Conservation (phyloP, 164 flowering plant species). For the Umbilicus rupestris region DNA sequence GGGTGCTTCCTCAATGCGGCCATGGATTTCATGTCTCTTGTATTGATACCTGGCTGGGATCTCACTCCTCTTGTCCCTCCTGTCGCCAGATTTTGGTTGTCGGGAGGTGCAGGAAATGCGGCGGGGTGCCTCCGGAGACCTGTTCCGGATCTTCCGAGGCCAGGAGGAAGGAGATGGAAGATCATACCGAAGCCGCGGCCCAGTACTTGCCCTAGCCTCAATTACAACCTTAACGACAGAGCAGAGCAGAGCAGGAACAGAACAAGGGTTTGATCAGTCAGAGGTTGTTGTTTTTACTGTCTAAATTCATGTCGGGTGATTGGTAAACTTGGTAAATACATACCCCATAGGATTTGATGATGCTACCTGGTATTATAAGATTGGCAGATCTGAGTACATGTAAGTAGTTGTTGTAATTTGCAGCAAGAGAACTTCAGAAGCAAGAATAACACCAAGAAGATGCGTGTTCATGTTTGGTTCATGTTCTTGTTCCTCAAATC, state of each 20-base stretch:
- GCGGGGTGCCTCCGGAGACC: slow-evolving; percentile 10
- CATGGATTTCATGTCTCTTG: slow-evolving; percentile 81
- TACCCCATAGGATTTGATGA: background rate
- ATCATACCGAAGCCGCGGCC: background rate
- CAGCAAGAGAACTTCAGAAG: too few relatives aligned
- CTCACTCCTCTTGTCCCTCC: slow-evolving; percentile 83
- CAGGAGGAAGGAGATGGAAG: background rate
- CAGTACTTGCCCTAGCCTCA: background rate
- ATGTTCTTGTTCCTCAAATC: too few relatives aligned
- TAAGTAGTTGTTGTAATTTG: background rate
- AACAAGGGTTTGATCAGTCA: background rate
- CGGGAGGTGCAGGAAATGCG: slow-evolving; percentile 44
- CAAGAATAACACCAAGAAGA: too few relatives aligned
- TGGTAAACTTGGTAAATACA: background rate
- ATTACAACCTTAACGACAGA: background rate
- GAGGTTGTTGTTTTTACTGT: background rate
- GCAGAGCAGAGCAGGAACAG: background rate
- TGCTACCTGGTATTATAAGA: background rate
- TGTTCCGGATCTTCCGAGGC: background rate
- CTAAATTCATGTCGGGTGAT: too few relatives aligned
- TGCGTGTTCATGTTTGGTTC: too few relatives aligned
- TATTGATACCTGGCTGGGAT: slow-evolving; percentile 27
- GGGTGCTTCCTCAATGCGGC: slow-evolving; percentile 79
- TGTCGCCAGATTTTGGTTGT: slow-evolving; percentile 67
- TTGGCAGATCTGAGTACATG: background rate